These are phyloP conservation scores for Eutrema heterophyllum DNA, from an alignment of 345 rosid species.

Conservation along the genomic window DNA sequence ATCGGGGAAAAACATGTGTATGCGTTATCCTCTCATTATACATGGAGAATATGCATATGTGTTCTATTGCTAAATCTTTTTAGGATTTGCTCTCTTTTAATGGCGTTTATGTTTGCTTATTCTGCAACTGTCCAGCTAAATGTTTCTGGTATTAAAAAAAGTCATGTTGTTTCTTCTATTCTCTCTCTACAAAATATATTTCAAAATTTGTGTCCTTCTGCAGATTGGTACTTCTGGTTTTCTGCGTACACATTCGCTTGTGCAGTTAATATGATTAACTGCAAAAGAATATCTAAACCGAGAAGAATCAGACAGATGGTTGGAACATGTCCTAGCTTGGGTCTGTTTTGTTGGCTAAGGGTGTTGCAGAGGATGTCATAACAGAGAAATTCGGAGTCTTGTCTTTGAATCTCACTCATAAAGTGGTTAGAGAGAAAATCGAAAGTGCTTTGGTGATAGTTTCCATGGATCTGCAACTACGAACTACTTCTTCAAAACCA, in stretches of 20 bases:
- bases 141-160: slow-evolving; percentile 51
- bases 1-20: no score
- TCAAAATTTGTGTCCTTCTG: neutral
- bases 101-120: slow-evolving; percentile 66
- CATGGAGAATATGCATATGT: no score
- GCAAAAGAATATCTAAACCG: slow-evolving; percentile 20
- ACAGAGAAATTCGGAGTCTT: slow-evolving; percentile 42
- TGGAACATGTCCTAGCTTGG: slow-evolving; percentile 33
- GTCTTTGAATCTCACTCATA: neutral
- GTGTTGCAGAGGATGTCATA: slow-evolving; percentile 38
- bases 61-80: no score
- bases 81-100: slow-evolving; percentile 44
- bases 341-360: slow-evolving; percentile 48
- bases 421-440: no score
- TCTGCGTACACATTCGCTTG: slow-evolving; percentile 63
- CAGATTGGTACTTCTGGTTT: slow-evolving; percentile 89
- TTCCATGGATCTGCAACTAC: slow-evolving; percentile 63
- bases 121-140: slow-evolving; percentile 82
- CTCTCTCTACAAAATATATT: neutral
- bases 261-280: slow-evolving; percentile 43
- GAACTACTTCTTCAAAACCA: slow-evolving; percentile 24
- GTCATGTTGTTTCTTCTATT: neutral
- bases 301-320: slow-evolving; percentile 24
- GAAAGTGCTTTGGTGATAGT: slow-evolving; percentile 51
- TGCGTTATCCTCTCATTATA: no score